These are phyloP conservation scores for Phytophthora boehmeriae DNA, from an alignment of 352 stramenopile genomes.

Conservation along the genomic window DNA sequence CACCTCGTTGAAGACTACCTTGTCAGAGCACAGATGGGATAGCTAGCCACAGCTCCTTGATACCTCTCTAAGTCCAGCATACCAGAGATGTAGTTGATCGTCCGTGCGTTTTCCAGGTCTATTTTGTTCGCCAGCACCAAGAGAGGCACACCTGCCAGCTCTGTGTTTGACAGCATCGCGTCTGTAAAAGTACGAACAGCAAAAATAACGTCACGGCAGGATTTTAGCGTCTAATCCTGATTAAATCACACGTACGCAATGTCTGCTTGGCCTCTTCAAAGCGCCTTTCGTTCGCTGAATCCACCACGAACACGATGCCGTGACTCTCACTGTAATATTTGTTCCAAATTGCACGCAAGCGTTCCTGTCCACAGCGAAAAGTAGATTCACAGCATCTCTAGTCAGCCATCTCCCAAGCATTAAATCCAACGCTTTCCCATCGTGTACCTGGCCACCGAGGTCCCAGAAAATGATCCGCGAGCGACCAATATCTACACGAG, in stretches of 20 bases:
- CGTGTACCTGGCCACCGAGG: conserved; percentile 81
- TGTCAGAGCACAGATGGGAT: conserved; percentile 69
- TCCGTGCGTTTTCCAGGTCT: conserved; percentile 70
- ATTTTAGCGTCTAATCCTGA: too few relatives aligned
- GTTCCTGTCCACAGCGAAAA: conserved; percentile 47
- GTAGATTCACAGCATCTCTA: not conserved
- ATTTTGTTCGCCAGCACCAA: conserved; percentile 93
- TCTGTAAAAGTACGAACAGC: conserved; percentile 41
- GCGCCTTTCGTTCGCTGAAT: conserved; percentile 83
- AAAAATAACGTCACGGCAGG: not conserved
- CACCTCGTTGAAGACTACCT: conserved; percentile 23
- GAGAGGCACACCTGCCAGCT: conserved; percentile 83
- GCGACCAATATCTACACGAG: conserved; percentile 82
- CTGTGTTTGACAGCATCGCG: conserved; percentile 78
- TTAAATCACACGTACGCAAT: conserved; percentile 51
- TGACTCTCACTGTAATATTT: conserved; percentile 95
- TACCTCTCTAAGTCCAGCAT: conserved; percentile 52
- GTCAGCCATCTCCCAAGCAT: not conserved
- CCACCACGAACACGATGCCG: conserved; percentile 92
- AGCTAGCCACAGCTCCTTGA: conserved; percentile 45
- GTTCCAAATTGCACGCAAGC: conserved; percentile 91
- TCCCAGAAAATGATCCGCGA: conserved; percentile 93
- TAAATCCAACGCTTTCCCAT: too few relatives aligned
- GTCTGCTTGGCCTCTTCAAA: conserved; percentile 91
- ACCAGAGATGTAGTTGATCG: conserved; percentile 44